Evolutionary conservation across 2,329 filamentous ascomycete species (phyloP).

Genomic region (Macroventuria anomochaeta): DNA sequence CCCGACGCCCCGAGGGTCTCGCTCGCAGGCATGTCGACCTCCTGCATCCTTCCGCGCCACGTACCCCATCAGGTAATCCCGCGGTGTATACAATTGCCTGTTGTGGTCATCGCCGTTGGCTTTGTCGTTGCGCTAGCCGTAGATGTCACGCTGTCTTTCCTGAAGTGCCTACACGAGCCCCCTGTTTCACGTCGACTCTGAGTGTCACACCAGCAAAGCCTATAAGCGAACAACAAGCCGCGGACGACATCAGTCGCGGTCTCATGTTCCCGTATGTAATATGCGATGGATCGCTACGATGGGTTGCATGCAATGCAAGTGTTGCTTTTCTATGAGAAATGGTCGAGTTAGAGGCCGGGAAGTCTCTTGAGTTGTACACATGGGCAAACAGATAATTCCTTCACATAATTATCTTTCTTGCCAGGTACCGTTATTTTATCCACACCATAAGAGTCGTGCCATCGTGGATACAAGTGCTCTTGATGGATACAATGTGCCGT

Average conservation of each 20-base stretch:
- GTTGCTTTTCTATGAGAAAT: not conserved
- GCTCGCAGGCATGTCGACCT: slow-evolving; percentile 4
- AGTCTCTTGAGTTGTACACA: no score
- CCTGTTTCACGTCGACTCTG: slow-evolving; percentile 26
- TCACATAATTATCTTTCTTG: no score
- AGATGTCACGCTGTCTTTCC: slow-evolving; percentile 20
- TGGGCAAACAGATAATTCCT: no score
- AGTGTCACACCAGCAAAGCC: slow-evolving; percentile 23
- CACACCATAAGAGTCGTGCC: not conserved
- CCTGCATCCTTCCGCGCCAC: slow-evolving; percentile 19
- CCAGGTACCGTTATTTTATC: no score
- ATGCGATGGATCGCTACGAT: not conserved
- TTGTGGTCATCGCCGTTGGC: slow-evolving; percentile 12
- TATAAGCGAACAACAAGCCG: slow-evolving; percentile 27
- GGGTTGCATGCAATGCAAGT: slow-evolving; percentile 1
- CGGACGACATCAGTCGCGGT: slow-evolving; percentile 12
- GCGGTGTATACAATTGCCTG: slow-evolving; percentile 7
- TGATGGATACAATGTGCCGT: not conserved
- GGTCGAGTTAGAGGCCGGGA: not conserved
- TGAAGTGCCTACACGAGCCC: slow-evolving; percentile 19
- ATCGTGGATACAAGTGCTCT: not conserved
- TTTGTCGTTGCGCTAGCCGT: slow-evolving; percentile 14
- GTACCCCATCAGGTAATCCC: slow-evolving; percentile 9
- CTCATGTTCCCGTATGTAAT: slow-evolving; percentile 10
- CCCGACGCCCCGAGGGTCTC: slow-evolving; percentile 12